phyloP scores from a whole-genome alignment of 2,329 filamentous ascomycete species.

The Claviceps arundinis region DNA sequence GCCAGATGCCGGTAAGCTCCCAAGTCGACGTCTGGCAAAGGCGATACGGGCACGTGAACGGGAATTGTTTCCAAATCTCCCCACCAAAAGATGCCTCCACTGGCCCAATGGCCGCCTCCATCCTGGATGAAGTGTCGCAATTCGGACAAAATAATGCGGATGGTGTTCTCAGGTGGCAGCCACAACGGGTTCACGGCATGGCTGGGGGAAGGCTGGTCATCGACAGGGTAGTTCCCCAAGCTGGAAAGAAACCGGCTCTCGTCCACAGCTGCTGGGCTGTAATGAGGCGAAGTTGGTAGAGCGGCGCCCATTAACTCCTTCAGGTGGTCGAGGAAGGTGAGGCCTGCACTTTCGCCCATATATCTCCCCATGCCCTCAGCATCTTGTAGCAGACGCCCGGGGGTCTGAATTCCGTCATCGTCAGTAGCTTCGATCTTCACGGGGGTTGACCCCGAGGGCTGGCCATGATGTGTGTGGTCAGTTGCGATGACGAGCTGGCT shows the following conservation, averaged over 20 bases:
- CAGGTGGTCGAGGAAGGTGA: slow-evolving; percentile 34
- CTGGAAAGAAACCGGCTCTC: slow-evolving; percentile 23
- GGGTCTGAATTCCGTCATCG: slow-evolving; percentile 13
- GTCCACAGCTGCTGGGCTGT: slow-evolving; percentile 2
- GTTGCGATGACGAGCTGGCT: neutral
- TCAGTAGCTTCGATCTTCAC: slow-evolving; percentile 10
- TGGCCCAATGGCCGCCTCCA: slow-evolving; percentile 25
- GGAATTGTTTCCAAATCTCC: slow-evolving; percentile 24
- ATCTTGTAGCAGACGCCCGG: slow-evolving; percentile 32
- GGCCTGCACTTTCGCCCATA: slow-evolving; percentile 35
- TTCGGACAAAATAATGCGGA: slow-evolving; percentile 24
- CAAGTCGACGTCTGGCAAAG: slow-evolving; percentile 11
- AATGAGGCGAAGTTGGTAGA: slow-evolving; percentile 4
- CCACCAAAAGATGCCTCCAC: slow-evolving; percentile 37
- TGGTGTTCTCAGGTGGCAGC: slow-evolving; percentile 24
- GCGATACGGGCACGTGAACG: slow-evolving; percentile 10
- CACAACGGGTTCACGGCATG: slow-evolving; percentile 25
- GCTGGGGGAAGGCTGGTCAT: slow-evolving; percentile 29
- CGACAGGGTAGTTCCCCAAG: slow-evolving; percentile 32
- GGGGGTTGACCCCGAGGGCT: slow-evolving; percentile 1
- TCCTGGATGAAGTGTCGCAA: slow-evolving; percentile 33
- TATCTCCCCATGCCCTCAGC: slow-evolving; percentile 30
- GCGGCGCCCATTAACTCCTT: slow-evolving; percentile 30
- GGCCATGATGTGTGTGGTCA: neutral
- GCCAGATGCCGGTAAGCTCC: slow-evolving; percentile 25